Base-by-base conservation (phyloP, 2,329 filamentous ascomycete genomes). In the Xylaria sp. region DNA sequence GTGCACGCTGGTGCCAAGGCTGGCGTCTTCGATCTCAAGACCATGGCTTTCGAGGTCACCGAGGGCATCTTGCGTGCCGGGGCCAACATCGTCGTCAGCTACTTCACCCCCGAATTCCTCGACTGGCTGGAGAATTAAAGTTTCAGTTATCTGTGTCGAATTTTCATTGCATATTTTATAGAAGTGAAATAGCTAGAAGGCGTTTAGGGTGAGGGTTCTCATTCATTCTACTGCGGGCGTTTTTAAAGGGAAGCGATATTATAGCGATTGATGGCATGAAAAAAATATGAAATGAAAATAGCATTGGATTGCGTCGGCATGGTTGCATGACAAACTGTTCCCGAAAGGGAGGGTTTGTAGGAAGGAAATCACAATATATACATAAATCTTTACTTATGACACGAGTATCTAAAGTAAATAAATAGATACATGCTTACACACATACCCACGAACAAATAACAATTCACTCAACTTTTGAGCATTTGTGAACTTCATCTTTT, bases 1-100 rank as follows among this genome's bases (percentile, higher is more conserved):
- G 96, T 99, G 61, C 93, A 97, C 77, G 96, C 96, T 0, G 96
- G 88, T 23, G 96, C 96, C 58, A 97, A 97, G 80, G 95, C 96
- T 1, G 96, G 96, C 4, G 96, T 99, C 3, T 99, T 98, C 78
- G 95, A 97, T 79, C 84, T 98, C 77, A 96, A 95, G 83, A 85
- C 90, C 4, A 97, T 97, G 93, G 96, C 93, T 0, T 94, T 97
- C 75, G 96, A 99, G 84, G 92, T 93, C 67, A 97, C 93, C 0
- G 93, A 98, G 81, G 93, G 94, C 28, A 98, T 99, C 71, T 82
- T 99, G 68, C 88, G 96, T 74, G 96, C 96, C 9, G 96, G 96
- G 51, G 96, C 96, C 6, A 95, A 91, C 0, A 98, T 99, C 77
- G 88, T 99, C 51, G 88, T 98, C 75, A 96, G 89, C 81, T 99